phyloP scores from a whole-genome alignment of 1,284 basidiomycete species.

The Fereydounia khargensis region DNA sequence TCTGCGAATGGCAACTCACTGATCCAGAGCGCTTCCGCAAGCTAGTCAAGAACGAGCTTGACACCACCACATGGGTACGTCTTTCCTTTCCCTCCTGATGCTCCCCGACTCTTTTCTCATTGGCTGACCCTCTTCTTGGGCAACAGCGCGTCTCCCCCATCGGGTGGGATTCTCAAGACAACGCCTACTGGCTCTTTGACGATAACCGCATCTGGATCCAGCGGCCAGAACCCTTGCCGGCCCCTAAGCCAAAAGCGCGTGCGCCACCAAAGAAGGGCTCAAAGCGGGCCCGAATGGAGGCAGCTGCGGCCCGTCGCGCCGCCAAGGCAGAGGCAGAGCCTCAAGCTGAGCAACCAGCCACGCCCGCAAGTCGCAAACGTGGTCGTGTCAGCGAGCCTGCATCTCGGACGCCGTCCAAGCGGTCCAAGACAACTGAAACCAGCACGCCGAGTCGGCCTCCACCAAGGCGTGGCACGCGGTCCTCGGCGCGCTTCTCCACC shows the following conservation, averaged over 20 bases:
- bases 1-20: conserved; percentile 63
- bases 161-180: conserved; percentile 75
- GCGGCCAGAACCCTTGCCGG: conserved; percentile 58
- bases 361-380: too few species aligned
- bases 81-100: not conserved
- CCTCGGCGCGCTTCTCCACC: conserved; percentile 22
- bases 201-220: conserved; percentile 84
- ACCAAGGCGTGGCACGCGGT: conserved; percentile 17
- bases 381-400: too few species aligned
- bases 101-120: not conserved
- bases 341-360: too few species aligned
- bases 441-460: conserved; percentile 21
- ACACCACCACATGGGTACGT: conserved; percentile 61
- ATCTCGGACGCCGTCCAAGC: too few species aligned
- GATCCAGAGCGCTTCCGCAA: conserved; percentile 62
- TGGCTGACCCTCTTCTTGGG: conserved; percentile 1
- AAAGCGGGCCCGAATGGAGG: conserved; percentile 17
- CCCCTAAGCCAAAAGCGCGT: conserved; percentile 15
- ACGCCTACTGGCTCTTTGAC: conserved; percentile 87
- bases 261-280: conserved; percentile 37
- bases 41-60: conserved; percentile 61
- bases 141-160: conserved; percentile 72
- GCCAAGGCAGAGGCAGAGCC: conserved; percentile 62
- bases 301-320: conserved; percentile 40
- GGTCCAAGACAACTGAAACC: too few species aligned